phyloP scores from a whole-genome alignment of 345 rosid genomes.

The Eucalyptus victrix region DNA sequence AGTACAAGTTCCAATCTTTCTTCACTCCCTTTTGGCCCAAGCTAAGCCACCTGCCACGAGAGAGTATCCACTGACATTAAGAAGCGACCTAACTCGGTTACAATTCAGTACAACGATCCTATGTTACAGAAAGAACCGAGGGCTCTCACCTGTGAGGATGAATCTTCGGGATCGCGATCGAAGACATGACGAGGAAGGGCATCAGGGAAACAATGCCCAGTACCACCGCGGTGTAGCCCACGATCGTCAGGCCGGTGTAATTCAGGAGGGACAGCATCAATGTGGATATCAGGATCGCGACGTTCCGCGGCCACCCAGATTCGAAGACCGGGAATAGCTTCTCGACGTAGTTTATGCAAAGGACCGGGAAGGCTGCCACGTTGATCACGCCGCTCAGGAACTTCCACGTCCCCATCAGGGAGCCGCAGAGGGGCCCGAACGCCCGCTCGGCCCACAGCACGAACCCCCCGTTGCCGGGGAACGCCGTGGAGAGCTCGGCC shows the following conservation, averaged over 20 bases:
- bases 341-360: slow-evolving; percentile 53
- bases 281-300: slow-evolving; percentile 29
- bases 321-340: slow-evolving; percentile 22
- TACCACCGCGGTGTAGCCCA: slow-evolving; percentile 62
- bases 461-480: slow-evolving; percentile 83
- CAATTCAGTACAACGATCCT: not conserved
- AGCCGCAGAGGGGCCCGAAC: slow-evolving; percentile 62
- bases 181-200: slow-evolving; percentile 60
- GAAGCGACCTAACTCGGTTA: not conserved
- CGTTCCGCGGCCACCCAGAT: slow-evolving; percentile 47
- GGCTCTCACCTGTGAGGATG: slow-evolving; percentile 9
- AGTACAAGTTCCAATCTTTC: slow-evolving; percentile 66
- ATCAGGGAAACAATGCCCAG: slow-evolving; percentile 63
- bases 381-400: slow-evolving; percentile 73
- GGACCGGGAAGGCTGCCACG: slow-evolving; percentile 64
- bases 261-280: slow-evolving; percentile 44
- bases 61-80: not conserved
- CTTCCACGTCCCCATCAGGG: slow-evolving; percentile 81
- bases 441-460: slow-evolving; percentile 81
- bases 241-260: slow-evolving; percentile 57
- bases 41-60: slow-evolving; percentile 41
- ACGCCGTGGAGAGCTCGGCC: slow-evolving; percentile 80
- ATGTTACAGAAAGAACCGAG: not conserved
- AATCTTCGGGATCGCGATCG: slow-evolving; percentile 63
- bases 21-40: slow-evolving; percentile 42